A percentile compares a stretch with the other conserved stretches of the same genome.
Conservation (phyloP, 2,329 filamentous ascomycete genomes). For the Xylariaceae sp. region DNA sequence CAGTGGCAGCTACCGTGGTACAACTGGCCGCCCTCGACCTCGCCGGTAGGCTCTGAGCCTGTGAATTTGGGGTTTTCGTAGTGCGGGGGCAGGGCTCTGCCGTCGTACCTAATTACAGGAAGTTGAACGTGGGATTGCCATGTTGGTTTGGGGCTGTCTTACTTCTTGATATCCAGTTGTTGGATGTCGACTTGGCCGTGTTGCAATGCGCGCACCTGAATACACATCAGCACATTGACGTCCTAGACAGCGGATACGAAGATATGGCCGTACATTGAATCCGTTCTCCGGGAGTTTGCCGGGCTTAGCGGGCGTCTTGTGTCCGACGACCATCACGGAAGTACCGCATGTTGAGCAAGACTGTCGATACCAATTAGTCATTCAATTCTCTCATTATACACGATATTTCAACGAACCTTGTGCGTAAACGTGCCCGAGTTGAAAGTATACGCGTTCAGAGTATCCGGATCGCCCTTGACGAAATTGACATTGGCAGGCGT, state of each 20-base stretch:
- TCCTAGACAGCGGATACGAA: not conserved
- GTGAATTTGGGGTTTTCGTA: slow-evolving; percentile 37
- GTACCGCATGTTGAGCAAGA: slow-evolving; percentile 50
- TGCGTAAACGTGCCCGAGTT: slow-evolving; percentile 36
- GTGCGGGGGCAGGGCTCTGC: slow-evolving; percentile 28
- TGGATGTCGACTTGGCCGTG: slow-evolving; percentile 40
- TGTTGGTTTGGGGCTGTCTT: slow-evolving; percentile 23
- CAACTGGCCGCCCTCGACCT: slow-evolving; percentile 35
- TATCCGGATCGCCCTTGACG: slow-evolving; percentile 41
- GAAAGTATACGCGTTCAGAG: slow-evolving; percentile 36
- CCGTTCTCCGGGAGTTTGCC: slow-evolving; percentile 30
- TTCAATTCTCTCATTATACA: not conserved
- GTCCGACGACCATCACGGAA: slow-evolving; percentile 33
- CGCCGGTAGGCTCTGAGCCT: slow-evolving; percentile 37
- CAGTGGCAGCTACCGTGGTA: slow-evolving; percentile 52
- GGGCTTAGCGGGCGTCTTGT: slow-evolving; percentile 22
- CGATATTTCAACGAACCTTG: slow-evolving; percentile 32
- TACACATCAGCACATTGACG: not conserved
- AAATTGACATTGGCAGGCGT: slow-evolving; percentile 36
- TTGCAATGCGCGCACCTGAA: slow-evolving; percentile 39
- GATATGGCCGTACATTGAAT: slow-evolving; percentile 38
- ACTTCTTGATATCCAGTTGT: slow-evolving; percentile 36
- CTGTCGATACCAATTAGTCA: slow-evolving; percentile 27
- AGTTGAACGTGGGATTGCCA: not conserved
- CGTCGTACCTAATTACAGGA: slow-evolving; percentile 33